phyloP scores from a whole-genome alignment of 1,284 basidiomycete genomes.

The Xanthoconium separans region DNA sequence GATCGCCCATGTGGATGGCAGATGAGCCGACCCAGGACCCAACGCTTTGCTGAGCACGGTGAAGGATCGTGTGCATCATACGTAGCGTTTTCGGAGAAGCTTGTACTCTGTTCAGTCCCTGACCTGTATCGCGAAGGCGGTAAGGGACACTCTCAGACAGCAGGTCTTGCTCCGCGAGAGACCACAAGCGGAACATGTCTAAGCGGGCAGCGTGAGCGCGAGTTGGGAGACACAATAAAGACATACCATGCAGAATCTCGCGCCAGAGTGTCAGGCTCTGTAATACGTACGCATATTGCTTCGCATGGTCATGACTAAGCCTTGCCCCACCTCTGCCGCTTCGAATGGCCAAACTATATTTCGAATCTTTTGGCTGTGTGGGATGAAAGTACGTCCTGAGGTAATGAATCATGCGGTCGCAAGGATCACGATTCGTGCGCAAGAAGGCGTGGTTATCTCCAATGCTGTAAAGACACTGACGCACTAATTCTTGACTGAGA shows the following conservation, averaged over 20 bases:
- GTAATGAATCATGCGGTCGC: constrained; percentile 74
- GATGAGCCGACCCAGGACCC: constrained; percentile 75
- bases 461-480: constrained; percentile 79
- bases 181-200: constrained; percentile 88
- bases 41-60: constrained; percentile 74
- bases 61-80: constrained; percentile 80
- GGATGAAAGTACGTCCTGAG: constrained; percentile 76
- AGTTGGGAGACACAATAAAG: not conserved
- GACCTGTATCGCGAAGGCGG: constrained; percentile 78
- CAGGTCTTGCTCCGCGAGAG: constrained; percentile 72
- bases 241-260: constrained; percentile 74
- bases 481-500: constrained; percentile 59
- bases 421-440: constrained; percentile 78
- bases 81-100: constrained; percentile 78
- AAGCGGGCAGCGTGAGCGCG: constrained; percentile 4
- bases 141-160: constrained; percentile 71
- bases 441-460: constrained; percentile 85
- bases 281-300: constrained; percentile 78
- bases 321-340: constrained; percentile 75
- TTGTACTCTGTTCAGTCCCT: constrained; percentile 81
- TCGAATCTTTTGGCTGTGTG: constrained; percentile 58
- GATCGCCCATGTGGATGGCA: constrained; percentile 66
- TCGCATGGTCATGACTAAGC: constrained; percentile 76
- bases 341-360: constrained; percentile 69
- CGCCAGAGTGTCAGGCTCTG: constrained; percentile 83